Evolutionary conservation across 495 filamentous ascomycete species (phyloP).

Genomic region (Thozetella sp.): DNA sequence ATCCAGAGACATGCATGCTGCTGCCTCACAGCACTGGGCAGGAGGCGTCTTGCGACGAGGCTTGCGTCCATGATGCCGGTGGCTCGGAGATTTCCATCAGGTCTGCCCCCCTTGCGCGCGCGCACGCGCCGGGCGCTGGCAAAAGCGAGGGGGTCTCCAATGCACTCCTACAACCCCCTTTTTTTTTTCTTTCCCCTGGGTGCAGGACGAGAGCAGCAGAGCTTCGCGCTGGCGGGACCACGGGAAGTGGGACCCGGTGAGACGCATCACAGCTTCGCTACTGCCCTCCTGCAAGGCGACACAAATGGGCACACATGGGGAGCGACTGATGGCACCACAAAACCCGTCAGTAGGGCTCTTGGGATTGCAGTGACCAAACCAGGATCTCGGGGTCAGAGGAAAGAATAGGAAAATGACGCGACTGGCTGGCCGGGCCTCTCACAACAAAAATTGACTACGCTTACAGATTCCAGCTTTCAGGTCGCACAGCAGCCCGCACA

Average conservation of each 20-base stretch:
- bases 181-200: too few relatives aligned
- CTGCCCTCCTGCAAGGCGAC: background rate
- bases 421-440: background rate
- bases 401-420: slow-evolving; percentile 3
- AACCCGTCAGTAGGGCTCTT: slow-evolving; percentile 10
- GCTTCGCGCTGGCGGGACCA: background rate
- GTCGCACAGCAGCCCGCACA: background rate
- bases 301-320: background rate
- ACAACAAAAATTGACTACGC: background rate
- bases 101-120: too few relatives aligned
- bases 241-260: background rate
- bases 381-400: background rate
- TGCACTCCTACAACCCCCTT: too few relatives aligned
- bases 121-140: too few relatives aligned
- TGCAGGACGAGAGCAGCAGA: too few relatives aligned
- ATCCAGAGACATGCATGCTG: too few relatives aligned
- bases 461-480: background rate
- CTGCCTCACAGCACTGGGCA: too few relatives aligned
- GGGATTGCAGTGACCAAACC: background rate
- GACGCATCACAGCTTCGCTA: background rate
- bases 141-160: too few relatives aligned
- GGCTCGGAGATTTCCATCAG: too few relatives aligned
- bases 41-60: too few relatives aligned
- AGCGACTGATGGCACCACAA: background rate
- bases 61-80: too few relatives aligned